These are phyloP conservation scores for Plasmodium malariae DNA, from an alignment of 169 alveolate genomes.

Conservation along the genomic window DNA sequence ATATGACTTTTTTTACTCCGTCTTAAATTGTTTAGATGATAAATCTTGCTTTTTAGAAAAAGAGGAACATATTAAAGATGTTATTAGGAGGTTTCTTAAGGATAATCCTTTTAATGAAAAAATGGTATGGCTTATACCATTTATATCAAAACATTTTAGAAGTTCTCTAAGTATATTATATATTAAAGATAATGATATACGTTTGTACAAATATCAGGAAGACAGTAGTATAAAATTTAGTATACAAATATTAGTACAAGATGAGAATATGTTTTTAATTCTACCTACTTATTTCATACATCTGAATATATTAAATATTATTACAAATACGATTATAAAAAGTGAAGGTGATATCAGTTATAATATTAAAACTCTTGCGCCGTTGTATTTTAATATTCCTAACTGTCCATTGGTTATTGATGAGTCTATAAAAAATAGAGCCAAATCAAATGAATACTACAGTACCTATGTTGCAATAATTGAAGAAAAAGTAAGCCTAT, in stretches of 20 bases:
- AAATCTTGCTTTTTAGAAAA: constrained; percentile 31
- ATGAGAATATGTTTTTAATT: constrained; percentile 50
- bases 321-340: constrained; percentile 20
- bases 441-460: constrained; percentile 31
- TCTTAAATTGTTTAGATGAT: constrained; percentile 18
- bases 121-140: constrained; percentile 75
- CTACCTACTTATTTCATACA: constrained; percentile 67
- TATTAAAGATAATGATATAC: constrained; percentile 22
- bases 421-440: constrained; percentile 23
- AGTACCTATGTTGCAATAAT: constrained; percentile 42
- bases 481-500: constrained; percentile 39
- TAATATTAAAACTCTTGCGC: constrained; percentile 2
- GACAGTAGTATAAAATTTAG: constrained; percentile 44
- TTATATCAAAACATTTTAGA: constrained; percentile 48
- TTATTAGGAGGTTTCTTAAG: constrained; percentile 21
- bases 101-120: constrained; percentile 37
- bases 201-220: constrained; percentile 60
- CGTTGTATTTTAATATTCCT: neutral
- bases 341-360: constrained; percentile 35
- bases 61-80: constrained; percentile 4
- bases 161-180: constrained; percentile 35
- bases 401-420: neutral
- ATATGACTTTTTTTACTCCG: constrained; percentile 27
- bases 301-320: constrained; percentile 36
- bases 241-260: constrained; percentile 54